These are phyloP conservation scores for Arthrobotrys pseudoclavata DNA, from an alignment of 2,329 filamentous ascomycete genomes.

Conservation along the genomic window DNA sequence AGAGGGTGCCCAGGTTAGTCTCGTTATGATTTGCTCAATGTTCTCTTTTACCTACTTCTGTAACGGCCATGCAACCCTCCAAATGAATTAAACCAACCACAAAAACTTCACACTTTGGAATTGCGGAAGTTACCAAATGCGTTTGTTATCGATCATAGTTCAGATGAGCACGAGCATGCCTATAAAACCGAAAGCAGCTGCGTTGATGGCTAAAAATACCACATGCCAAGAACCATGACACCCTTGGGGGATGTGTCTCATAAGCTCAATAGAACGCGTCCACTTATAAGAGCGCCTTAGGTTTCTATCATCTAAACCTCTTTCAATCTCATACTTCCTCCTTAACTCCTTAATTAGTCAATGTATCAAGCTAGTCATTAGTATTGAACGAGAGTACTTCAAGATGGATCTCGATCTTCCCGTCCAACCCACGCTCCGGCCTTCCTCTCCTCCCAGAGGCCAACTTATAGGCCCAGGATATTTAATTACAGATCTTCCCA, in stretches of 20 bases:
- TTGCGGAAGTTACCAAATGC: too few species aligned
- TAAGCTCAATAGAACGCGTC: not conserved
- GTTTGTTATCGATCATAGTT: too few species aligned
- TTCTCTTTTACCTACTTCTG: too few species aligned
- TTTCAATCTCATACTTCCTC: not conserved
- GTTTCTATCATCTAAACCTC: not conserved
- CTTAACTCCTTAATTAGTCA: too few species aligned
- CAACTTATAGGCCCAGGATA: not conserved
- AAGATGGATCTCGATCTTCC: not conserved
- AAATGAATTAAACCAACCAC: too few species aligned
- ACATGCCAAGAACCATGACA: not conserved
- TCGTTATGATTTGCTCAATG: too few species aligned
- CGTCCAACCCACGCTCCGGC: not conserved
- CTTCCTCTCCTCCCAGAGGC: not conserved
- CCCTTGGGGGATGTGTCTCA: not conserved
- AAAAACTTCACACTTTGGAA: too few species aligned
- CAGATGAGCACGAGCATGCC: too few species aligned
- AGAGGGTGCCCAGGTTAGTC: too few species aligned
- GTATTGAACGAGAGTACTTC: not conserved
- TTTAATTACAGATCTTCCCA: constrained; percentile 31
- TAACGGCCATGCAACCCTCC: too few species aligned
- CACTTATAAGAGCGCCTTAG: not conserved
- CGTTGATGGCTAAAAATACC: not conserved
- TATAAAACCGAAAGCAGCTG: not conserved
- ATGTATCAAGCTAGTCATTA: not conserved